phyloP scores from a whole-genome alignment of 345 rosid species.

The Hevea brasiliensis region DNA sequence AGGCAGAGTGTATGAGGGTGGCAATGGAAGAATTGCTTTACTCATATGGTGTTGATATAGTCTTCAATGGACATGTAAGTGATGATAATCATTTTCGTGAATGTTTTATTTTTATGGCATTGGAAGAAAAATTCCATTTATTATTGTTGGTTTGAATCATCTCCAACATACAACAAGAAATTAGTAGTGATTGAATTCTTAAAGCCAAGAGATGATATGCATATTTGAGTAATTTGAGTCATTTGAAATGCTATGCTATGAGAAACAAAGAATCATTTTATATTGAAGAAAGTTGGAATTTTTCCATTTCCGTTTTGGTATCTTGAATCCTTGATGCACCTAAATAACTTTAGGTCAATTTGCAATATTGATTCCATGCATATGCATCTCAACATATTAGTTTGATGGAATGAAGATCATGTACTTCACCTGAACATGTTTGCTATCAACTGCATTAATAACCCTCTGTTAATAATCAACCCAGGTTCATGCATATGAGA shows the following conservation, averaged over 20 bases:
- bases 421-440: neutral
- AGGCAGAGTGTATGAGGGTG: constrained; percentile 83
- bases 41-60: constrained; percentile 59
- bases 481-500: constrained; percentile 92
- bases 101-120: constrained; percentile 53
- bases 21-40: constrained; percentile 81
- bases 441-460: neutral
- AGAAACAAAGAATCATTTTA: too few species aligned
- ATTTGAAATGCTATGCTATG: too few species aligned
- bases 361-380: neutral
- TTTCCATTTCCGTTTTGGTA: neutral
- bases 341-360: neutral
- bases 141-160: too few species aligned
- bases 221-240: too few species aligned
- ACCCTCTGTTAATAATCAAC: constrained; percentile 1
- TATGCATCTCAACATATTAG: neutral
- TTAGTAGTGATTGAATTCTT: too few species aligned
- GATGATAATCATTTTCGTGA: too few species aligned
- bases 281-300: neutral
- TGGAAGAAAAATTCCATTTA: constrained; percentile 23
- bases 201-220: too few species aligned
- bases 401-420: too few species aligned
- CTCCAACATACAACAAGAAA: too few species aligned
- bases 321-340: neutral
- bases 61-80: constrained; percentile 85